A percentile compares a stretch with the other conserved stretches of the same genome.
Conservation (phyloP, 2,329 filamentous ascomycete genomes). For the Neospermospora avenae region DNA sequence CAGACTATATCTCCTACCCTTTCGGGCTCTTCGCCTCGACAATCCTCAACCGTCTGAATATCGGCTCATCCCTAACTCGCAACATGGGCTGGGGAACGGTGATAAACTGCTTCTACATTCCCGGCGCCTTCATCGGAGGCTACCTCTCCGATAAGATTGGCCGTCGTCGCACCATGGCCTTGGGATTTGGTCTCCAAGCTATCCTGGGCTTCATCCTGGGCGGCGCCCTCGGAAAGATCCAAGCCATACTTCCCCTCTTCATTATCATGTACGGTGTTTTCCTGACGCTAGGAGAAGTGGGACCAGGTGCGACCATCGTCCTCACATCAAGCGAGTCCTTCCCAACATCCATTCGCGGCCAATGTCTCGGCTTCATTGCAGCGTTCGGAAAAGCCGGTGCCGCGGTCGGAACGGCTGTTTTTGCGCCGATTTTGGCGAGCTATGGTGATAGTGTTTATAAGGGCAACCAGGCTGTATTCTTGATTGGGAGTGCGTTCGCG, state of each 20-base stretch:
- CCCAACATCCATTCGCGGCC: constrained; percentile 47
- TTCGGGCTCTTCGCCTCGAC: constrained; percentile 54
- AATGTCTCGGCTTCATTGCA: constrained; percentile 46
- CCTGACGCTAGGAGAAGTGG: constrained; percentile 47
- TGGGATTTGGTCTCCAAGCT: constrained; percentile 46
- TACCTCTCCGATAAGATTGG: constrained; percentile 46
- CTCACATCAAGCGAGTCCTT: constrained; percentile 45
- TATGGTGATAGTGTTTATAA: constrained; percentile 40
- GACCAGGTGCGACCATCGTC: constrained; percentile 44
- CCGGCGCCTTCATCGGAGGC: constrained; percentile 46
- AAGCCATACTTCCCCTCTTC: constrained; percentile 47
- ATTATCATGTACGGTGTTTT: constrained; percentile 51
- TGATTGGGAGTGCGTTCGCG: constrained; percentile 49
- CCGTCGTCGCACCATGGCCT: constrained; percentile 47
- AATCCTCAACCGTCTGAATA: constrained; percentile 44
- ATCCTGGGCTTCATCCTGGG: constrained; percentile 49
- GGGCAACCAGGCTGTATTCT: constrained; percentile 47
- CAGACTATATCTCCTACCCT: constrained; percentile 54
- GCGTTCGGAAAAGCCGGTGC: constrained; percentile 49
- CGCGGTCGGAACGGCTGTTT: constrained; percentile 49
- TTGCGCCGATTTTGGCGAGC: constrained; percentile 47
- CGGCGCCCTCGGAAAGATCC: constrained; percentile 44
- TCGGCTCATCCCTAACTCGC: constrained; percentile 42
- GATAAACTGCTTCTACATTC: constrained; percentile 51
- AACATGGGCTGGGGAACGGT: constrained; percentile 36